Conservation (phyloP, 805 yeast genomes). For the Torulaspora franciscae region DNA sequence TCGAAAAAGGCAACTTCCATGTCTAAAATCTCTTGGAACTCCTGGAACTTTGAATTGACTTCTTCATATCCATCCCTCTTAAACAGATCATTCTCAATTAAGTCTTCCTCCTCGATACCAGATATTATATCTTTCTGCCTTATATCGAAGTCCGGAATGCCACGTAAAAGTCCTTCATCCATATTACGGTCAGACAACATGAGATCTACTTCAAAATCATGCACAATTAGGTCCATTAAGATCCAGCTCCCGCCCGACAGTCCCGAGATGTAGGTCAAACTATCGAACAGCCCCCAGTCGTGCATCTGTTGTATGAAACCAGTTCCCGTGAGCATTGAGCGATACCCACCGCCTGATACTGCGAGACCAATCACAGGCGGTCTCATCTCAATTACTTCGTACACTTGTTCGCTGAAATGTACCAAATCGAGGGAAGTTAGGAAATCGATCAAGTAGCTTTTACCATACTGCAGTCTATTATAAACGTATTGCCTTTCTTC, state of each 20-base stretch:
- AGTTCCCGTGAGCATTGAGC: slow-evolving; percentile 36
- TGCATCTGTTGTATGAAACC: slow-evolving; percentile 32
- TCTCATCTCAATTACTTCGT: slow-evolving; percentile 14
- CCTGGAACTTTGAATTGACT: slow-evolving; percentile 13
- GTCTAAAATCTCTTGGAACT: slow-evolving; percentile 23
- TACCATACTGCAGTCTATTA: slow-evolving; percentile 34
- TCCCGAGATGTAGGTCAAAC: slow-evolving; percentile 54
- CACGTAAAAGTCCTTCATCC: slow-evolving; percentile 47
- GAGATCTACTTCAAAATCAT: slow-evolving; percentile 38
- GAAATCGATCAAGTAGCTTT: slow-evolving; percentile 29
- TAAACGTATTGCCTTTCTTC: slow-evolving; percentile 19
- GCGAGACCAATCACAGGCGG: slow-evolving; percentile 38
- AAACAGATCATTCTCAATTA: background rate
- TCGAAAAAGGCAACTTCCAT: slow-evolving; percentile 9
- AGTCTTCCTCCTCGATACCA: slow-evolving; percentile 10
- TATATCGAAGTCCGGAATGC: slow-evolving; percentile 51
- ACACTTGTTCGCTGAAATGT: slow-evolving; percentile 32
- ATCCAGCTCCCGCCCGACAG: slow-evolving; percentile 74
- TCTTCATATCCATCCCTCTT: background rate
- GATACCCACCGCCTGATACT: slow-evolving; percentile 37
- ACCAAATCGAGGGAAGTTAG: slow-evolving; percentile 36
- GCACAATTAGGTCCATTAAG: slow-evolving; percentile 44
- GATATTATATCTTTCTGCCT: slow-evolving; percentile 25
- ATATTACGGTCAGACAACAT: slow-evolving; percentile 40
- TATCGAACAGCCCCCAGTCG: slow-evolving; percentile 45